These are phyloP conservation scores for Mucor saturninus DNA, from an alignment of 371 early-diverging fungal genomes.

Conservation along the genomic window DNA sequence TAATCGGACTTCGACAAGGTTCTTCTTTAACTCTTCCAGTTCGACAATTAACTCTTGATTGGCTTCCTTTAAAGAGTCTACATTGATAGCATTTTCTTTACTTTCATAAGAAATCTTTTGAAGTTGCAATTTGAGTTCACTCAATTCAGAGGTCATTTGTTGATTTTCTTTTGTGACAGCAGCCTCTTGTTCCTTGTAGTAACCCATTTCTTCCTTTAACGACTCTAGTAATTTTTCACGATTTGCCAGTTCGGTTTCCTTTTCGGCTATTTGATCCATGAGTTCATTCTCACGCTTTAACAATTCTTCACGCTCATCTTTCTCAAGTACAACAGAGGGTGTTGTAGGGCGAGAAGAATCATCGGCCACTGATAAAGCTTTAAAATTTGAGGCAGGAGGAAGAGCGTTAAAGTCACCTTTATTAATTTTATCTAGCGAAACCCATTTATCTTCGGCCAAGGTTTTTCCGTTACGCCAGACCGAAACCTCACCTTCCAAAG, in stretches of 20 bases:
- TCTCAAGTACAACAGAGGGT: constrained; percentile 75
- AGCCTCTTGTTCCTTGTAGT: constrained; percentile 64
- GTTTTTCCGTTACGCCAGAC: constrained; percentile 87
- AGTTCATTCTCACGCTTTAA: constrained; percentile 94
- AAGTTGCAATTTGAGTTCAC: constrained; percentile 78
- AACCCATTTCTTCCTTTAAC: constrained; percentile 69
- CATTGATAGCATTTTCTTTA: constrained; percentile 81
- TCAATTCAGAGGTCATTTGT: constrained; percentile 66
- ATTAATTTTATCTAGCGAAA: constrained; percentile 68
- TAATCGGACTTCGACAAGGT: constrained; percentile 46
- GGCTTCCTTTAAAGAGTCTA: constrained; percentile 86
- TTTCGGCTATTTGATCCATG: constrained; percentile 88
- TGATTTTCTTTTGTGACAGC: constrained; percentile 69
- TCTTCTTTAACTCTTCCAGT: constrained; percentile 75
- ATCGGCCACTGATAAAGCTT: constrained; percentile 34
- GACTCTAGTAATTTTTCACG: constrained; percentile 62
- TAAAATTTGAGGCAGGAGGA: constrained; percentile 57
- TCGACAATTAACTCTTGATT: constrained; percentile 76
- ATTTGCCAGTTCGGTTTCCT: constrained; percentile 71
- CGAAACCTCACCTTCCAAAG: constrained; percentile 85
- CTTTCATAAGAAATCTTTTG: constrained; percentile 87
- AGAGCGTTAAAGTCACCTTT: constrained; percentile 52
- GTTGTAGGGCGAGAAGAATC: constrained; percentile 75
- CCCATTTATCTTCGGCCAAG: constrained; percentile 79
- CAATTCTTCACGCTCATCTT: constrained; percentile 94